These are phyloP conservation scores for Noccaea caerulescens DNA, from an alignment of 345 rosid species.

Conservation along the genomic window DNA sequence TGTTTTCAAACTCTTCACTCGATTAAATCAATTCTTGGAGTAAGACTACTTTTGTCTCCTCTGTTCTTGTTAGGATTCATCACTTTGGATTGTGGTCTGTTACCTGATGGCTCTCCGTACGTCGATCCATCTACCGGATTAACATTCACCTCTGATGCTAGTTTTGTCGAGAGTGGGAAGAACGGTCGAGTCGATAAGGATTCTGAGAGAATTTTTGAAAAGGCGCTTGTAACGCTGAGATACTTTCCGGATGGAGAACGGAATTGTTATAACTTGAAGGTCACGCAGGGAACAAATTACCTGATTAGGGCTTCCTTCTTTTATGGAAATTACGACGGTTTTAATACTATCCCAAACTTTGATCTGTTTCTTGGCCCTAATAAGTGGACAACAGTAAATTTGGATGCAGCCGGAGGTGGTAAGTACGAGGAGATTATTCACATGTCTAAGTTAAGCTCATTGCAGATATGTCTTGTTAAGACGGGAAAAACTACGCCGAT, in stretches of 20 bases:
- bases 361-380: constrained; percentile 42
- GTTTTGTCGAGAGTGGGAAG: constrained; percentile 24
- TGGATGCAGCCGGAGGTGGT: background rate
- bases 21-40: background rate
- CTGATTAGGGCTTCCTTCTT: constrained; percentile 42
- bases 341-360: constrained; percentile 28
- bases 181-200: constrained; percentile 11
- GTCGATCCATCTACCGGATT: constrained; percentile 30
- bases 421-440: constrained; percentile 42
- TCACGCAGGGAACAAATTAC: constrained; percentile 33
- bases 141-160: constrained; percentile 43
- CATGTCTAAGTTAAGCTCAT: background rate
- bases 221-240: constrained; percentile 23
- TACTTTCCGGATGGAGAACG: constrained; percentile 48
- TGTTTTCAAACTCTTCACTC: background rate
- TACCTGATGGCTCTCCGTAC: constrained; percentile 19
- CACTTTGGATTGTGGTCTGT: constrained; percentile 47
- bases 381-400: constrained; percentile 39
- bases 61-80: constrained; percentile 39
- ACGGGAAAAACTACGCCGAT: constrained; percentile 46
- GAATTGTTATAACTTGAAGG: constrained; percentile 45
- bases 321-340: constrained; percentile 46
- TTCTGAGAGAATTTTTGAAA: background rate
- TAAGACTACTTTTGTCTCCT: background rate
- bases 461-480: constrained; percentile 47